Percentiles rank a stretch among this genome's conserved stretches.
phyloP scores from a whole-genome alignment of 2,329 filamentous ascomycete species.

The Phyllosticta paracitricarpa region DNA sequence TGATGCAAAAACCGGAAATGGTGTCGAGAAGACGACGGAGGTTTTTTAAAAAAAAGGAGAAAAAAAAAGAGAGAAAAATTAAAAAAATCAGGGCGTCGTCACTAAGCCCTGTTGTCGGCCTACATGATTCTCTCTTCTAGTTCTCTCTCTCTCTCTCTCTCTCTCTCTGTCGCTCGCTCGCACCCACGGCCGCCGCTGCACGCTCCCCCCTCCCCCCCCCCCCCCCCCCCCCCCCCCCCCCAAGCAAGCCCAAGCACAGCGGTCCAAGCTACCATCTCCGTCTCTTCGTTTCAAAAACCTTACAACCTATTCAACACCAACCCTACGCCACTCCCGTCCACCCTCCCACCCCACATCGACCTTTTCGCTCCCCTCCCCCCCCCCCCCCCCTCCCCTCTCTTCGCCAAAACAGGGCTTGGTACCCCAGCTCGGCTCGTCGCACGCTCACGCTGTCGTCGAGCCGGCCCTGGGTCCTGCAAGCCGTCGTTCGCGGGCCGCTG shows the following conservation, averaged over 20 bases:
- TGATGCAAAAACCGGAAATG: neutral
- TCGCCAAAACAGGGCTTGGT: neutral
- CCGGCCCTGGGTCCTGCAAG: constrained; percentile 26
- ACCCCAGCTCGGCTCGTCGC: constrained; percentile 37
- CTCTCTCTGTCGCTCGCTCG: too few species aligned
- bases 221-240: neutral
- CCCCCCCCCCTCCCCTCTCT: constrained; percentile 6
- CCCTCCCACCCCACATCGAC: constrained; percentile 13
- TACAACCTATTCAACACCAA: constrained; percentile 1
- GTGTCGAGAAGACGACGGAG: neutral
- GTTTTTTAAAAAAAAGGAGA: neutral
- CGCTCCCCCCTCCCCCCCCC: neutral
- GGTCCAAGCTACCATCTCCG: neutral
- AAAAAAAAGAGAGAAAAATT: neutral
- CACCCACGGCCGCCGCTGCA: neutral
- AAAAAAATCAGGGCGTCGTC: neutral
- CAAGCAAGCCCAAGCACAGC: too few species aligned
- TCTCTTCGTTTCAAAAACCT: constrained; percentile 9
- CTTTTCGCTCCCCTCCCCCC: constrained; percentile 6
- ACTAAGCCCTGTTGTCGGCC: too few species aligned
- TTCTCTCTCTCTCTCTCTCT: too few species aligned
- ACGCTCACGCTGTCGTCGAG: constrained; percentile 27
- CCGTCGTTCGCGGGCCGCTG: constrained; percentile 23
- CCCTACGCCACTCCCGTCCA: constrained; percentile 4
- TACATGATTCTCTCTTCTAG: too few species aligned